Evolutionary conservation across 163 green algal species (phyloP), one percentile per base, ranked within the genome.

Genomic region (Chlamydomonas reinhardtii): DNA sequence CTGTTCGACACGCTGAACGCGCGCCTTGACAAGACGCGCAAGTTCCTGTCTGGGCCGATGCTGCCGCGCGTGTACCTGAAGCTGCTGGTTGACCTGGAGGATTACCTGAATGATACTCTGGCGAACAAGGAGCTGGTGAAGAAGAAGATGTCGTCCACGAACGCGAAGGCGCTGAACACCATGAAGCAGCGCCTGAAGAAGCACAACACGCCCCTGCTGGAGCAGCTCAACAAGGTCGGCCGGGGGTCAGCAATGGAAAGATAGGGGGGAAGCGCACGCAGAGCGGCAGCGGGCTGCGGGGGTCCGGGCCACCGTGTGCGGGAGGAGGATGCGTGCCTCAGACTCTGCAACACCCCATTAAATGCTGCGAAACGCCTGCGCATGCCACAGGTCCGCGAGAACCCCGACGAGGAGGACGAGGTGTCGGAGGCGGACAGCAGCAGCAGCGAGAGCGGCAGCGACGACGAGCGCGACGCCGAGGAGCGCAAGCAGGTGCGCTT

Each of bases 181-280:
- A 99, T 99, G 97, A 96, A 96, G 54, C 98, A 99, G 93, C 96
- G 96, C 59, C 89, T 99, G 32, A 97, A 98, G 83, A 99, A 99
- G 94, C 95, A 99, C 91, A 97, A 97, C 83, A 73, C 91, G 25
- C 75, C 78, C 22, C 98, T 95, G 69, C 85, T 91, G 32, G 95
- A 95, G 74, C 90, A 96, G 75, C 96, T 99, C 62, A 84, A 88
- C 16, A 91, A 90, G 35, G 95, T 96, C 83, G 86, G 93, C 20
- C 59, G 22, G 19, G 59, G 59, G 17, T 19, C 56, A 29, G 56
- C 17, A 66, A 31, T 4, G 56, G 6, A 65, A 3, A 65, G 56
- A 65, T 5, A 65, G 12, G 8, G 56, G 12, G 56, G 56, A 27
- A 15, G 19, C 11, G 43, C 8, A 6, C 11, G 43, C 11, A 54